Base-by-base conservation (phyloP, 2,329 filamentous ascomycete genomes). In the Lecanicillium sp. region DNA sequence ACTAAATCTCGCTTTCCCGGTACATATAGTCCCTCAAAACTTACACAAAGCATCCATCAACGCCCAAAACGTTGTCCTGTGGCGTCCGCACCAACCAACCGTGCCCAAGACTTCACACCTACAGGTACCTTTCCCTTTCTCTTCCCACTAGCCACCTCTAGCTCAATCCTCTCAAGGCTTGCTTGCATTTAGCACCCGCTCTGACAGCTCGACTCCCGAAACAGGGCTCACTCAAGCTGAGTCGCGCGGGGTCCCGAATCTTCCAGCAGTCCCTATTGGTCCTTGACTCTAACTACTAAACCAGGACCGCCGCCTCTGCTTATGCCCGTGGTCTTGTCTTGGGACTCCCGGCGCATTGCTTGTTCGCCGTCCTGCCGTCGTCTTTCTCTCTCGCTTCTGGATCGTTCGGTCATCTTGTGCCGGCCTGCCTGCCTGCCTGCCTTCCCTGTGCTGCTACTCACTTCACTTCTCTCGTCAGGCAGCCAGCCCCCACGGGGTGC, bases 401-500 rank as follows among this genome's bases (percentile, higher is more conserved):
- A n/a, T n/a, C n/a, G n/a, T n/a, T n/a, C n/a, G n/a, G n/a, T n/a
- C n/a, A n/a, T n/a, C n/a, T n/a, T n/a, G n/a, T n/a, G n/a, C n/a
- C n/a, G n/a, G n/a, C n/a, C n/a, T n/a, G n/a, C n/a, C n/a, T n/a
- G n/a, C n/a, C n/a, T n/a, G n/a, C n/a, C n/a, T n/a, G n/a, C n/a
- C n/a, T n/a, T n/a, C 30, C 14, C 15, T 11, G 17, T 17, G 33
- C 36, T 24, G 35, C 35, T n/a, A n/a, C n/a, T n/a, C n/a, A n/a
- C n/a, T n/a, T 29, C 36, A 41, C 23, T 47, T 36, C 21, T 27
- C n/a, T 10, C 38, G 27, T 32, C 19, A 32, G 42, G 42, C 40
- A 24, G 21, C 32, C 32, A 36, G 23, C 15, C 21, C 36, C n/a
- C 37, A 20, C 2, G 23, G 38, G 19, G 15, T 24, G 46, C 32